phyloP scores from a whole-genome alignment of 2,329 filamentous ascomycete genomes.

The Colletotrichum lini region DNA sequence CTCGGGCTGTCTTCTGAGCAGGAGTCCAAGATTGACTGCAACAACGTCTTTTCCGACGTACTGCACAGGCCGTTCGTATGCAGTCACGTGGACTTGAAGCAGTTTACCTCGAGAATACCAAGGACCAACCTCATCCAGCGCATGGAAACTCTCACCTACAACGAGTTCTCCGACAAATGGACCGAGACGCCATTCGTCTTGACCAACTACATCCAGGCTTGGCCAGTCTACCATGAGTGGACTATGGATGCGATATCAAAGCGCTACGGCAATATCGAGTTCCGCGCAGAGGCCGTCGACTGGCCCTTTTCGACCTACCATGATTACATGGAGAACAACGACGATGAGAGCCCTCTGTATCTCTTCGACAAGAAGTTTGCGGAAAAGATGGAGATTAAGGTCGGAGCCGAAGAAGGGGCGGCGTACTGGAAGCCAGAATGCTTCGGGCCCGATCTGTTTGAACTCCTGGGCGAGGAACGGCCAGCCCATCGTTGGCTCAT shows the following conservation, averaged over 20 bases:
- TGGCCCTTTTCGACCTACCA: constrained; percentile 89
- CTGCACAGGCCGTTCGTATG: constrained; percentile 93
- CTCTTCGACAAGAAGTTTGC: constrained; percentile 91
- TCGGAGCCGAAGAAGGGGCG: constrained; percentile 66
- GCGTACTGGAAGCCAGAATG: constrained; percentile 86
- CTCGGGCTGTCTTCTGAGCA: constrained; percentile 68
- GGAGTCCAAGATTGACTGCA: constrained; percentile 77
- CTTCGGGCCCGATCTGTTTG: constrained; percentile 90
- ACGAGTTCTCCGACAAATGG: constrained; percentile 83
- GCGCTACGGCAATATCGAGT: constrained; percentile 77
- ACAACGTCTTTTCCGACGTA: constrained; percentile 88
- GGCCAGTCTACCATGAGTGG: constrained; percentile 86
- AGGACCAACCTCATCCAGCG: constrained; percentile 79
- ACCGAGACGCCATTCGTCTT: constrained; percentile 88
- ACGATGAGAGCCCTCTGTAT: constrained; percentile 91
- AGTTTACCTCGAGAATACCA: constrained; percentile 81
- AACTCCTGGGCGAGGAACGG: constrained; percentile 80
- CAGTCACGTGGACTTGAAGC: constrained; percentile 78
- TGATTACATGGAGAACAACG: constrained; percentile 83
- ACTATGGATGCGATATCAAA: constrained; percentile 75
- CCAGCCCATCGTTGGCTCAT: constrained; percentile 96
- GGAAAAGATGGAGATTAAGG: constrained; percentile 82
- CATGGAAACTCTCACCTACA: constrained; percentile 76
- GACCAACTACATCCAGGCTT: constrained; percentile 83
- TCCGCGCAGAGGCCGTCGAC: constrained; percentile 93